Evolutionary conservation across 2,329 filamentous ascomycete genomes (phyloP).

Genomic region (Orbilia blumenaviensis): DNA sequence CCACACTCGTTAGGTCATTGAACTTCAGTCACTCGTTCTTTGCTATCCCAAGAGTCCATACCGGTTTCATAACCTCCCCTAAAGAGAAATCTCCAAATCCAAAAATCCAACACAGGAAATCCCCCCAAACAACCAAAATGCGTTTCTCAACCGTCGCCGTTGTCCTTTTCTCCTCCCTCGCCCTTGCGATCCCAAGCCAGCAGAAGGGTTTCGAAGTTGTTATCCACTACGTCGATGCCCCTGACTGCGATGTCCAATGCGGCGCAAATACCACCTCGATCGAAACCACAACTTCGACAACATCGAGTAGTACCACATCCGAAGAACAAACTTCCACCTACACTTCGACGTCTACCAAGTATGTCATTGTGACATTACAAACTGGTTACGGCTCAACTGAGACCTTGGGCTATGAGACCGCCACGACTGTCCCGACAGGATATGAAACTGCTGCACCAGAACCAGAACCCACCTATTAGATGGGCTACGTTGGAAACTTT

Average conservation of each 20-base stretch:
- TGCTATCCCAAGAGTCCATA: slow-evolving; percentile 18
- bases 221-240: slow-evolving; percentile 49
- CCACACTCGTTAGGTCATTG: slow-evolving; percentile 46
- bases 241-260: slow-evolving; percentile 41
- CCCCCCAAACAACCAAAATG: slow-evolving; percentile 23
- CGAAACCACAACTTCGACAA: slow-evolving; percentile 1
- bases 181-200: slow-evolving; percentile 6
- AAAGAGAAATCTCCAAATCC: neutral
- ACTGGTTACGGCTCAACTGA: slow-evolving; percentile 29
- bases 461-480: slow-evolving; percentile 36
- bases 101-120: slow-evolving; percentile 20
- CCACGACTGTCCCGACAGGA: slow-evolving; percentile 19
- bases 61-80: slow-evolving; percentile 5
- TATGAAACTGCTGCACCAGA: neutral
- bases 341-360: slow-evolving; percentile 41
- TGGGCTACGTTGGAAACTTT: neutral
- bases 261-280: slow-evolving; percentile 41
- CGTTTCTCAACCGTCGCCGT: slow-evolving; percentile 33
- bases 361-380: slow-evolving; percentile 46
- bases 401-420: slow-evolving; percentile 45
- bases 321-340: slow-evolving; percentile 11
- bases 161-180: slow-evolving; percentile 31
- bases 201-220: slow-evolving; percentile 38
- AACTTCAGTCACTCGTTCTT: slow-evolving; percentile 42
- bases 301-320: neutral